Conservation (phyloP, 1,139 yeast genomes). For the Yamadazyma friedrichii region DNA sequence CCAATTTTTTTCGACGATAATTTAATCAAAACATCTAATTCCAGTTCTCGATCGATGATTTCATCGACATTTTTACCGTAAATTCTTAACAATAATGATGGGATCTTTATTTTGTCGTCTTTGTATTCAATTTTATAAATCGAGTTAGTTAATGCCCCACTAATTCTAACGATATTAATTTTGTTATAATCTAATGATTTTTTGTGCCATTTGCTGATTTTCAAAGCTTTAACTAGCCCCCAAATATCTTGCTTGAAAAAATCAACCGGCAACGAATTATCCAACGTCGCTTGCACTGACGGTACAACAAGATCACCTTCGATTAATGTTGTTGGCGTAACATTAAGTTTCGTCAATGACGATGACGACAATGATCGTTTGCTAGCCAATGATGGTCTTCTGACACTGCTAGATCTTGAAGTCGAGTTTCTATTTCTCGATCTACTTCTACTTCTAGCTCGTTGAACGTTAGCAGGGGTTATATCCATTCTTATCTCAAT, state of each 20-base stretch:
- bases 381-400: constrained; percentile 35
- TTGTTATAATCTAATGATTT: constrained; percentile 42
- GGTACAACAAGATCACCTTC: constrained; percentile 31
- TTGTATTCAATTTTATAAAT: constrained; percentile 64
- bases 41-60: constrained; percentile 82
- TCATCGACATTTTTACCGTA: constrained; percentile 91
- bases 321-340: constrained; percentile 27
- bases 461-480: constrained; percentile 16
- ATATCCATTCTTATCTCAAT: constrained; percentile 23
- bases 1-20: constrained; percentile 80
- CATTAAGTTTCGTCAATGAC: constrained; percentile 23
- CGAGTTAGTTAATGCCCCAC: constrained; percentile 92
- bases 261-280: constrained; percentile 73
- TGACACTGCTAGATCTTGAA: constrained; percentile 32
- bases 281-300: constrained; percentile 47
- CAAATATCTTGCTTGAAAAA: constrained; percentile 83
- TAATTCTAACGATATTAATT: constrained; percentile 57
- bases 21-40: constrained; percentile 69
- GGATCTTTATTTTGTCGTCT: constrained; percentile 32
- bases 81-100: constrained; percentile 64
- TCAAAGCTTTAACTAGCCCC: constrained; percentile 59
- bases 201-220: constrained; percentile 76
- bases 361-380: constrained; percentile 33
- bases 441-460: constrained; percentile 10
- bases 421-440: constrained; percentile 37